Evolutionary conservation across 176 grass and related monocot genomes (phyloP).

Genomic region (Otatea glauca): DNA sequence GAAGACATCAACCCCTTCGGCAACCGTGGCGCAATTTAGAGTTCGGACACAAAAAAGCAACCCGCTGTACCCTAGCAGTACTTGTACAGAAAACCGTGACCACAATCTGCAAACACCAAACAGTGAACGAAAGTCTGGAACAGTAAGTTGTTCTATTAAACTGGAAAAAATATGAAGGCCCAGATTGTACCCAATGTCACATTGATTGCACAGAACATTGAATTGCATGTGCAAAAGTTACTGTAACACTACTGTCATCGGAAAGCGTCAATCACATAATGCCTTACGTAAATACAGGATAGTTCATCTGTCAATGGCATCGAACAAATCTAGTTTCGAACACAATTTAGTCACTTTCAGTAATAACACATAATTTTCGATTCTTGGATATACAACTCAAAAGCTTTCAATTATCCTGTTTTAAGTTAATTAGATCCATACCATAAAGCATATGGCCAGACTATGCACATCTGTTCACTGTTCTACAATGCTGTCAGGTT

Average conservation of each 20-base stretch:
- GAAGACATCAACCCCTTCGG: background rate
- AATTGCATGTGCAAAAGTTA: conserved; percentile 11
- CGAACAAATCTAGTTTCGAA: conserved; percentile 2
- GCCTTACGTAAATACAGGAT: background rate
- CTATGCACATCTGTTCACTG: conserved; percentile 32
- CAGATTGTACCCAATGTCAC: background rate
- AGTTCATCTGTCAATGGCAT: background rate
- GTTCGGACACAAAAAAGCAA: background rate
- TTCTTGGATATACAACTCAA: background rate
- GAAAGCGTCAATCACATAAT: conserved; percentile 3
- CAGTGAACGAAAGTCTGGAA: conserved; percentile 42
- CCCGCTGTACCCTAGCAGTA: background rate
- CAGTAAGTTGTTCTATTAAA: background rate
- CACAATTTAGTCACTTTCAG: background rate
- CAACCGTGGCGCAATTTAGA: background rate
- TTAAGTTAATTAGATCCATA: conserved; percentile 23
- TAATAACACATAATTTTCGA: background rate
- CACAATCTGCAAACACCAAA: conserved; percentile 39
- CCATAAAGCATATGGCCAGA: conserved; percentile 8
- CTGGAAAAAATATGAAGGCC: conserved; percentile 5
- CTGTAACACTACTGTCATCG: conserved; percentile 19
- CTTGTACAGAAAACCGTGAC: background rate
- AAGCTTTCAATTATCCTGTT: background rate
- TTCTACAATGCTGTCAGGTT: conserved; percentile 32
- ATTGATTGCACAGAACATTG: conserved; percentile 32